phyloP scores from a whole-genome alignment of 2,329 filamentous ascomycete species.

The Neophaeococcomyces aloes region DNA sequence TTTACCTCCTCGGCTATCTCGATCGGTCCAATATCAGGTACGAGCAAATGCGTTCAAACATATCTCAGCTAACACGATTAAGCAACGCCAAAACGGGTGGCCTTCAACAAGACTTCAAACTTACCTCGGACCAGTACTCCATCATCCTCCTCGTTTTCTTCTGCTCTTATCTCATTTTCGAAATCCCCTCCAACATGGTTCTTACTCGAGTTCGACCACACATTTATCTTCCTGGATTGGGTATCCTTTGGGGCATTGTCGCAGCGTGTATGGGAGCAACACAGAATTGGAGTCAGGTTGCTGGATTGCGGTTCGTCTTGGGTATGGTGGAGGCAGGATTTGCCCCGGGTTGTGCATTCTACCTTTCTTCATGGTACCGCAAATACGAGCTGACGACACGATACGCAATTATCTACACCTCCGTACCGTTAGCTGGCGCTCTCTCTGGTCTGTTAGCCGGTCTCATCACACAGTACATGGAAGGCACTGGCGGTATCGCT shows the following conservation, averaged over 20 bases:
- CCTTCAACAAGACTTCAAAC: slow-evolving; percentile 11
- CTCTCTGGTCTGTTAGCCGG: slow-evolving; percentile 48
- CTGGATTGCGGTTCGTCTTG: slow-evolving; percentile 30
- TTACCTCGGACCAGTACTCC: slow-evolving; percentile 15
- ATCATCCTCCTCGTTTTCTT: slow-evolving; percentile 14
- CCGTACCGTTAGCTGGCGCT: slow-evolving; percentile 51
- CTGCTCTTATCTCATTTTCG: slow-evolving; percentile 11
- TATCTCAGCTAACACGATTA: neutral
- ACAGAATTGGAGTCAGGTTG: slow-evolving; percentile 34
- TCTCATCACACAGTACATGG: slow-evolving; percentile 47
- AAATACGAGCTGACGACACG: slow-evolving; percentile 31
- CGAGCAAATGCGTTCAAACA: neutral
- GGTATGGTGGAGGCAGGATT: slow-evolving; percentile 52
- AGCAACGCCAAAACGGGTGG: slow-evolving; percentile 13
- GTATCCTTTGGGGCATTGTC: slow-evolving; percentile 6
- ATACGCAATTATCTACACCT: slow-evolving; percentile 48
- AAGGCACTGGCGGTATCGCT: slow-evolving; percentile 36
- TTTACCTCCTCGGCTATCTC: neutral
- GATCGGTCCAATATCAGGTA: slow-evolving; percentile 2
- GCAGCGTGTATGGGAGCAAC: slow-evolving; percentile 8
- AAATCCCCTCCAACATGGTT: slow-evolving; percentile 11
- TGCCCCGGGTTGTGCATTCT: slow-evolving; percentile 52
- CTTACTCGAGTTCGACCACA: slow-evolving; percentile 7
- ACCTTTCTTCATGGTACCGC: slow-evolving; percentile 41
- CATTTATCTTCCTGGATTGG: slow-evolving; percentile 7